Base-by-base conservation (phyloP, 2,329 filamentous ascomycete species). In the Trichoderma koningiopsis region DNA sequence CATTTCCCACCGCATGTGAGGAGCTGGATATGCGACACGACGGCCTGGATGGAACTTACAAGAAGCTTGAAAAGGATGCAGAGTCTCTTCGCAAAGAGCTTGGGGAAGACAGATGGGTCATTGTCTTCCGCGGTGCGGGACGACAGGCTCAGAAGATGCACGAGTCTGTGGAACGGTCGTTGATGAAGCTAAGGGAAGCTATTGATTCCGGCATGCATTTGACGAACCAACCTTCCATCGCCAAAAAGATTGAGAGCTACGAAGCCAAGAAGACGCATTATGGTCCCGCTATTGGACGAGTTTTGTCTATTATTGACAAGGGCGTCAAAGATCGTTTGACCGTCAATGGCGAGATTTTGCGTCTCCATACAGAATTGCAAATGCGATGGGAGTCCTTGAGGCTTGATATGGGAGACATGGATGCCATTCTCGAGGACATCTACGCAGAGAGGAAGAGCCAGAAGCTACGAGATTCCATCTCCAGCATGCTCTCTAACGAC, bases 231-330 rank as follows among this genome's bases (percentile, higher is more conserved):
- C 83, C 89, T 6, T 83, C 85, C 1, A 86, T 96, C 81, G 84
- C 85, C 71, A 96, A 96, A 81, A 95, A 94, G 79, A 89, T 97
- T 53, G 94, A 97, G 79, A 96, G 87, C 74, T 99, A 97, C 78
- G 94, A 97, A 77, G 93, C 92, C 55, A 99, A 98, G 84, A 96
- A 95, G 80, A 89, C 89, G 70, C 95, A 98, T 78, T 99, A 98
- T 76, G 92, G 94, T 1, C 93, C 94, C 11, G 95, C 96, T 1
- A 96, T 99, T 77, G 93, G 96, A 77, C 88, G 94, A 53, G 93
- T 99, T 8, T 82, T 98, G 22, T 90, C 91, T 49, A 96, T 98
- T 77, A 97, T 98, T 62, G 93, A 97, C 74, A 95, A 93, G 77
- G 96, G 96, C n/a, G 91, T 98, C 75, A 92, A 92, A 77, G 94